Percentiles rank a stretch among this genome's conserved stretches.
Evolutionary conservation across 148 eudicot genomes (phyloP).

Genomic region (Amaranthus palmeri): DNA sequence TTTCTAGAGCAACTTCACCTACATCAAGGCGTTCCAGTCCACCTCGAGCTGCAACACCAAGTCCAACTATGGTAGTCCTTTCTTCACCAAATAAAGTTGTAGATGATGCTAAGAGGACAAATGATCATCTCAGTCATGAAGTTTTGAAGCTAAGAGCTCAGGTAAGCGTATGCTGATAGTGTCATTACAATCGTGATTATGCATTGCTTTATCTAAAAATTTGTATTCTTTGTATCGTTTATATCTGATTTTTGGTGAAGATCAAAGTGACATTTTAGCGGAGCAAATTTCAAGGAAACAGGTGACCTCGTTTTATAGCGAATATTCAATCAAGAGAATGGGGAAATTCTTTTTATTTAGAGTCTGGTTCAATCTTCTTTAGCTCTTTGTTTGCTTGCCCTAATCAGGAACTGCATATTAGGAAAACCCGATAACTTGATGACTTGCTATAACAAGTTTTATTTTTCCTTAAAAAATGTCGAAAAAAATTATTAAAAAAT

Average conservation of each 20-base stretch:
- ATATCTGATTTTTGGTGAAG: neutral
- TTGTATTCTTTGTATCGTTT: neutral
- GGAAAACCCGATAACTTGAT: too few species aligned
- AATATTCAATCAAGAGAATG: too few species aligned
- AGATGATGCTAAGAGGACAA: slow-evolving; percentile 39
- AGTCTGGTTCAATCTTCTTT: too few species aligned
- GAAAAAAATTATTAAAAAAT: too few species aligned
- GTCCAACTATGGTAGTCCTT: slow-evolving; percentile 35
- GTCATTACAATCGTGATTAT: neutral
- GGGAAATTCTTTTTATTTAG: too few species aligned
- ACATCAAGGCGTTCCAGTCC: slow-evolving; percentile 51
- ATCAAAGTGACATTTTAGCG: neutral
- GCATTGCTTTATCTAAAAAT: neutral
- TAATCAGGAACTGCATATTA: too few species aligned
- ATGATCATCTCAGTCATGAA: slow-evolving; percentile 46
- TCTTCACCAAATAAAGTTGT: slow-evolving; percentile 27
- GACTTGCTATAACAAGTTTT: too few species aligned
- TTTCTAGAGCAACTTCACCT: slow-evolving; percentile 57
- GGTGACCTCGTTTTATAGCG: too few species aligned
- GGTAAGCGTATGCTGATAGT: slow-evolving; percentile 27
- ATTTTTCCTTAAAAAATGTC: too few species aligned
- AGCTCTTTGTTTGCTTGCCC: too few species aligned
- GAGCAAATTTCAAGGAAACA: neutral
- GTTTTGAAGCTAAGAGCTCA: slow-evolving; percentile 47
- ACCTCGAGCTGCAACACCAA: slow-evolving; percentile 37